Base-by-base conservation (phyloP, 768 basidiomycete genomes). In the Russula lepida region DNA sequence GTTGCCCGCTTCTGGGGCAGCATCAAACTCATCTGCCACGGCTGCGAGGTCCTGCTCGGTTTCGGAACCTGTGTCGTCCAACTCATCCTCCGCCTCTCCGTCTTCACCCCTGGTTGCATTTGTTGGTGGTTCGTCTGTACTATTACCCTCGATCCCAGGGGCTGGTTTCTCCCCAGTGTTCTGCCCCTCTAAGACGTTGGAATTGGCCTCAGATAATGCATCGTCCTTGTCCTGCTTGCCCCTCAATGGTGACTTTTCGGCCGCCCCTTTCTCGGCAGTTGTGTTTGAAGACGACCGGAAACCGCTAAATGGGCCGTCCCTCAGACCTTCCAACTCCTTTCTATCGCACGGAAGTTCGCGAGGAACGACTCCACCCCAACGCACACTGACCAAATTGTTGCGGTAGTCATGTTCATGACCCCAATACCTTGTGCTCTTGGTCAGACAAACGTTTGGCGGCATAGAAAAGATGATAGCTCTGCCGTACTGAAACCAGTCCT, bases 361-460 rank as follows among this genome's bases (percentile, higher is more conserved):
- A 46, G 65, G 64, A 9, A 74, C 46, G 21, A 77, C 62, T 8
- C 79, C 79, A 13, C 79, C 81, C 27, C 72, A 61, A 3, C 77
- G 74, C 46, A 81, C 72, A 58, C 73, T 75, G 37, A 76, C 64
- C 56, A 74, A 64, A 23, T 72, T 53, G 6, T 57, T 54, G 0
- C 56, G 51, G 59, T 76, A 77, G 4, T 74, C 55, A 57, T 78
- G 78, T 33, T 74, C 72, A 28, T 69, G 13, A 6, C 69, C 74
- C 79, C 79, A 84, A 66, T 76, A 81, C 33, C 82, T 83, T 62
- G 6, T 30, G 6, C 6, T 57, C 56, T 35, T 30, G 21, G 44
- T 62, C 56, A 62, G 50, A 51, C 25, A 21, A 9, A 23, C n/a
- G 11, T 23, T 50, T n/a, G 32, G 19, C 39, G 28, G 44, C n/a